phyloP scores from a whole-genome alignment of 1,284 basidiomycete species.

The Dichomitus squalens region DNA sequence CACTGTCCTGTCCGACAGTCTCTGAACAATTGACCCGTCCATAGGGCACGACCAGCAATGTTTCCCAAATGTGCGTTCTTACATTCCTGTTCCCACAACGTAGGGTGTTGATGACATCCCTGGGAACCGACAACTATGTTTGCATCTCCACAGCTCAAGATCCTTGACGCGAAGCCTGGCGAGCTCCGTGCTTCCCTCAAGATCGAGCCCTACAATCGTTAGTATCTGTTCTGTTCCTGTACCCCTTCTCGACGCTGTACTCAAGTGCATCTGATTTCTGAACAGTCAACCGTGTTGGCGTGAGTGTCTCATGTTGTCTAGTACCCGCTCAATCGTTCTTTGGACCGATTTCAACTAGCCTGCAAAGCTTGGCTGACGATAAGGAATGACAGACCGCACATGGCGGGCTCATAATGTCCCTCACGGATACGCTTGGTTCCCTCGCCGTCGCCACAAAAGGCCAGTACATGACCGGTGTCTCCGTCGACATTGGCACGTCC shows the following conservation, averaged over 20 bases:
- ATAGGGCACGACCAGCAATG: slow-evolving; percentile 77
- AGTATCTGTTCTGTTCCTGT: slow-evolving; percentile 28
- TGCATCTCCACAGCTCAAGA: slow-evolving; percentile 54
- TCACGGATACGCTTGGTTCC: slow-evolving; percentile 86
- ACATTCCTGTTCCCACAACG: neutral
- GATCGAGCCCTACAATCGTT: slow-evolving; percentile 74
- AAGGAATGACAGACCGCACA: slow-evolving; percentile 56
- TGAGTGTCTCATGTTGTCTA: slow-evolving; percentile 35
- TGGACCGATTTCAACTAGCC: neutral
- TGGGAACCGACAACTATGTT: too few relatives aligned
- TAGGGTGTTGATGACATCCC: neutral
- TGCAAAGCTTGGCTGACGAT: neutral
- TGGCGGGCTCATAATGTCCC: slow-evolving; percentile 81
- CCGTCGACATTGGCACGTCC: slow-evolving; percentile 85
- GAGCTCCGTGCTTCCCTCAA: slow-evolving; percentile 65
- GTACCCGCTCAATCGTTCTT: neutral
- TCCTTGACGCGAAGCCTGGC: slow-evolving; percentile 67
- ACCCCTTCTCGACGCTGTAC: neutral
- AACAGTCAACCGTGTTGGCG: slow-evolving; percentile 74
- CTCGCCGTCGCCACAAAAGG: slow-evolving; percentile 83
- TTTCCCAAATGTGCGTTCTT: slow-evolving; percentile 66
- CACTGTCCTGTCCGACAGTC: neutral
- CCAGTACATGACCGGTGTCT: slow-evolving; percentile 86
- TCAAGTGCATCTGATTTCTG: neutral
- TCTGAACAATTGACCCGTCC: neutral